These are phyloP conservation scores for Melastoma candidum DNA, from an alignment of 441 rosid species.

Conservation along the genomic window DNA sequence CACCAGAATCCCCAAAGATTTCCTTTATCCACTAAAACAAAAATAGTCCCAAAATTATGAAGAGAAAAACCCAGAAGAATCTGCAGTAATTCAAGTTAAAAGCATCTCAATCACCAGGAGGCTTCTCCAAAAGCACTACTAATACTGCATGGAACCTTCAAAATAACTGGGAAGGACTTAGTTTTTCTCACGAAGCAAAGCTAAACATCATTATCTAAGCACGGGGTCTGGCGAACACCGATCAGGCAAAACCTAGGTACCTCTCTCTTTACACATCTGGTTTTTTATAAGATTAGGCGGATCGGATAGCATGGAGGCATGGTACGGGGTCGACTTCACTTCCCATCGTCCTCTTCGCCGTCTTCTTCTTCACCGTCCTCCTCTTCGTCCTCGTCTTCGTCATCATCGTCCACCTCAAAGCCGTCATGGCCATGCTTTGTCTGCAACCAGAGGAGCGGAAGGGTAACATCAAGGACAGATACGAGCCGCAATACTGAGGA, in stretches of 20 bases:
- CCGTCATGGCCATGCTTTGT: not conserved
- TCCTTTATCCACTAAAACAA: too few relatives aligned
- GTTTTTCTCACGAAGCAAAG: too few relatives aligned
- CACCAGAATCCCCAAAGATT: not conserved
- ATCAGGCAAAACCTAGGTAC: not conserved
- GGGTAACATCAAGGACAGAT: not conserved
- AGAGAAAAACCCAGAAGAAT: not conserved
- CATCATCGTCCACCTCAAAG: conserved; percentile 29
- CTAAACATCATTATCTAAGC: too few relatives aligned
- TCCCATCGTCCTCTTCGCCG: conserved; percentile 29
- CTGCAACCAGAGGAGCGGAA: not conserved
- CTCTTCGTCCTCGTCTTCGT: conserved; percentile 56
- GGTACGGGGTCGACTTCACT: conserved; percentile 14
- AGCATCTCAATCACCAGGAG: not conserved
- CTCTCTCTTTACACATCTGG: conserved; percentile 16
- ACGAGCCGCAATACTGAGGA: not conserved
- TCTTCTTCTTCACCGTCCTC: conserved; percentile 33
- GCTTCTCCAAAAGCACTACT: too few relatives aligned
- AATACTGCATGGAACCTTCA: too few relatives aligned
- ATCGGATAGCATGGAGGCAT: not conserved
- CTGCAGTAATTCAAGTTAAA: not conserved
- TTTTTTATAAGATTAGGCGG: not conserved
- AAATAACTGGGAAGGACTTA: too few relatives aligned
- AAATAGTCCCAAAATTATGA: too few relatives aligned
- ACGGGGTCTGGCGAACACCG: not conserved